Conservation (phyloP, 257 asterid species). For the Nicotiana tabacum region DNA sequence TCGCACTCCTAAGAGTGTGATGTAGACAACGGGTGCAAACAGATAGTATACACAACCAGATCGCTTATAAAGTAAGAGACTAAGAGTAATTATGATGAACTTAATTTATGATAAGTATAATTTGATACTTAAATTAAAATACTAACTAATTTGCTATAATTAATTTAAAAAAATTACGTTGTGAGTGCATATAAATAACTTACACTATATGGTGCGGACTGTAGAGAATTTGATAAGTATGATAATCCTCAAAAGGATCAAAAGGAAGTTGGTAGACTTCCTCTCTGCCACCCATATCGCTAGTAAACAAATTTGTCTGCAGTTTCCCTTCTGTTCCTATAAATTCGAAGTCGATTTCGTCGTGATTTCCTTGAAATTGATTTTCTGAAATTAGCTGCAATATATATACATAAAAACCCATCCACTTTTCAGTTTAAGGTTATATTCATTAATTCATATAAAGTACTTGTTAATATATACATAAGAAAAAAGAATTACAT, state of each 20-base stretch:
- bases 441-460: no score
- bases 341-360: neutral
- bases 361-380: neutral
- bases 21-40: no score
- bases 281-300: constrained; percentile 5
- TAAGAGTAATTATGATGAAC: no score
- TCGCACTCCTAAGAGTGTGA: no score
- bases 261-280: neutral
- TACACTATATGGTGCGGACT: neutral
- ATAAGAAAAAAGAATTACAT: neutral
- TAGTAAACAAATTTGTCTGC: constrained; percentile 4
- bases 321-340: neutral
- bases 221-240: constrained; percentile 5
- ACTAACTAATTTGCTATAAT: no score
- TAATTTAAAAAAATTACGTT: no score
- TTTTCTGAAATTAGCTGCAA: neutral
- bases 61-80: no score
- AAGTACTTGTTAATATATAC: no score
- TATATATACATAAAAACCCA: neutral
- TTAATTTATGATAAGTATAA: no score
- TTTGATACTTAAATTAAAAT: no score
- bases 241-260: constrained; percentile 1
- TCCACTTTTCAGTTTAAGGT: neutral
- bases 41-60: no score
- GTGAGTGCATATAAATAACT: neutral